A percentile compares a stretch with the other conserved stretches of the same genome.
Conservation (phyloP, 768 basidiomycete genomes). For the Pisolithus albus region DNA sequence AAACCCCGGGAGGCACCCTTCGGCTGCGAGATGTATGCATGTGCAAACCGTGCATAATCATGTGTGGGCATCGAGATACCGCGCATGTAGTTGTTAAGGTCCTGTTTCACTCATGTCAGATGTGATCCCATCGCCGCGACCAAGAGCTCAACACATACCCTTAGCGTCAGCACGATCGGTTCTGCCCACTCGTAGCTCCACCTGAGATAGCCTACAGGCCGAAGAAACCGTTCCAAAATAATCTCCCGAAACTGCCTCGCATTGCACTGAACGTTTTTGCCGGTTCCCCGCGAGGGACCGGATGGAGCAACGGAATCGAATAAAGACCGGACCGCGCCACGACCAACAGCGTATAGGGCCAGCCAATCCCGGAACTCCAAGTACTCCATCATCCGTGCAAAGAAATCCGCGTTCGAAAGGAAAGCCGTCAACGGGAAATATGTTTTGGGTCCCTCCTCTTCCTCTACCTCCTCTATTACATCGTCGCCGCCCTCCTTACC, state of each 20-base stretch:
- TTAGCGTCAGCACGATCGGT: conserved; percentile 54
- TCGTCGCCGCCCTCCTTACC: conserved; percentile 17
- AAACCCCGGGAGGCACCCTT: conserved; percentile 32
- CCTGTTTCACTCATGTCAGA: conserved; percentile 36
- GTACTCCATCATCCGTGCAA: conserved; percentile 49
- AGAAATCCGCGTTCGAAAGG: conserved; percentile 45
- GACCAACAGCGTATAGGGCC: conserved; percentile 34
- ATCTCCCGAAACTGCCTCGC: conserved; percentile 49
- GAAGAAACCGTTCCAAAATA: conserved; percentile 62
- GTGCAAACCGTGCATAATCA: conserved; percentile 58
- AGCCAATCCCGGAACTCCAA: conserved; percentile 73
- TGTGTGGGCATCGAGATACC: conserved; percentile 72
- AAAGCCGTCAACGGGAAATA: conserved; percentile 52
- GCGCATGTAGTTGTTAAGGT: conserved; percentile 73
- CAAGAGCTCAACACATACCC: conserved; percentile 35
- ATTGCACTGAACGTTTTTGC: conserved; percentile 33
- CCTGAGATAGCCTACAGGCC: conserved; percentile 62
- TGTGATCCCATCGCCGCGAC: not conserved
- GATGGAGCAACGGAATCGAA: not conserved
- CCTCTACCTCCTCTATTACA: conserved; percentile 7
- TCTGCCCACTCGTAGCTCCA: conserved; percentile 56
- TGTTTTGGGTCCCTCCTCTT: conserved; percentile 16
- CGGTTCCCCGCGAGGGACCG: conserved; percentile 45
- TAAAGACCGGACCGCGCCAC: not conserved
- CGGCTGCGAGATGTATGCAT: conserved; percentile 45